phyloP scores from a whole-genome alignment of 108 stramenopile species.

The Fistulifera solaris region DNA sequence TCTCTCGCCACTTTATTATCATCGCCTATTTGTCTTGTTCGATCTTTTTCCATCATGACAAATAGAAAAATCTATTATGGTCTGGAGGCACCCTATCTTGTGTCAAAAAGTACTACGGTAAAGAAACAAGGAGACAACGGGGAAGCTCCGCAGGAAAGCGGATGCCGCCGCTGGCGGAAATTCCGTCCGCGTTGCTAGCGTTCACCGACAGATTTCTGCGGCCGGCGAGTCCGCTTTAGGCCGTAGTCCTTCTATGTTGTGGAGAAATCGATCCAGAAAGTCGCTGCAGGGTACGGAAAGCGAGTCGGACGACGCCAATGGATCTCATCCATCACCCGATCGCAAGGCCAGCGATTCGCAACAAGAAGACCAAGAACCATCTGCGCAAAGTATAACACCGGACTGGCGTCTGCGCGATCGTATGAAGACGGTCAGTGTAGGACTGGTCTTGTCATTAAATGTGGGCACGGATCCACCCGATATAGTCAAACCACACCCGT shows the following conservation, averaged over 20 bases:
- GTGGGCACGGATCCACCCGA: constrained; percentile 90
- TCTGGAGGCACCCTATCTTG: no score
- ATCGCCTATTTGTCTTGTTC: no score
- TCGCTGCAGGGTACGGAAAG: background rate
- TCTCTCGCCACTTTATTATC: no score
- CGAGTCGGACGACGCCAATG: background rate
- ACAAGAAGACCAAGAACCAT: background rate
- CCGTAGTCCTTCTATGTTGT: background rate
- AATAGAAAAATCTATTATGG: no score
- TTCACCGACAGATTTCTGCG: no score
- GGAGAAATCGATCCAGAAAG: background rate
- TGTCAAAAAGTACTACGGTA: no score
- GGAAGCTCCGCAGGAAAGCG: constrained; percentile 1
- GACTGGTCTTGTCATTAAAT: constrained; percentile 90
- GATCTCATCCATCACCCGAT: background rate
- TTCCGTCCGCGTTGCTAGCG: background rate
- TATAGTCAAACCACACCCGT: constrained; percentile 78
- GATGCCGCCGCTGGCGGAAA: constrained; percentile 4
- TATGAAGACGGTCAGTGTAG: constrained; percentile 91
- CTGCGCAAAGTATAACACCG: background rate
- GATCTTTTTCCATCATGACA: no score
- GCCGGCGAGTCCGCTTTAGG: background rate
- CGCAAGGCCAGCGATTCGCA: background rate
- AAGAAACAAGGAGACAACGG: background rate
- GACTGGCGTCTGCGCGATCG: constrained; percentile 87